Evolutionary conservation across 2,329 filamentous ascomycete species (phyloP).

Genomic region (Cordyceps pruinosa): DNA sequence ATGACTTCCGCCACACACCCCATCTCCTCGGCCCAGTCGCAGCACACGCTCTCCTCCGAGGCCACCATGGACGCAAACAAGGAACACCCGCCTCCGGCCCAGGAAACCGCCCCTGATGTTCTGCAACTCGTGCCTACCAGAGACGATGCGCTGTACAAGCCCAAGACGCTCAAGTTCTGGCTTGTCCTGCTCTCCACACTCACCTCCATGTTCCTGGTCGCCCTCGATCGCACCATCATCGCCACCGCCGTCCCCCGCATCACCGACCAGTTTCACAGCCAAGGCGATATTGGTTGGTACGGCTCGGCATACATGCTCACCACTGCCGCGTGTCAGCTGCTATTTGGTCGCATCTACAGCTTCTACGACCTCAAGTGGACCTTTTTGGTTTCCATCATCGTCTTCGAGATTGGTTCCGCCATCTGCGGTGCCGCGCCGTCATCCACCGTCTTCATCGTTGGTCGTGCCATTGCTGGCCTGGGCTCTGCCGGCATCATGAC

Average conservation of each 20-base stretch:
- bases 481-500: constrained; percentile 53
- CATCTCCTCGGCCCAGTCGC: constrained; percentile 3
- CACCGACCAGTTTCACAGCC: constrained; percentile 44
- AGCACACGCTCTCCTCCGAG: constrained; percentile 1
- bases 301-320: constrained; percentile 54
- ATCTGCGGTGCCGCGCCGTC: constrained; percentile 49
- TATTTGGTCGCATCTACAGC: constrained; percentile 49
- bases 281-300: constrained; percentile 56
- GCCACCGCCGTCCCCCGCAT: constrained; percentile 41
- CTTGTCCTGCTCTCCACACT: constrained; percentile 47
- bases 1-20: not conserved
- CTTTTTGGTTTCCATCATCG: constrained; percentile 40
- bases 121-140: not conserved
- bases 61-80: not conserved
- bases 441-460: constrained; percentile 48
- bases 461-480: constrained; percentile 49
- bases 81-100: not conserved
- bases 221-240: constrained; percentile 48
- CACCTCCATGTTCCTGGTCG: constrained; percentile 49
- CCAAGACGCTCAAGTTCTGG: constrained; percentile 49
- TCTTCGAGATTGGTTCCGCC: constrained; percentile 49
- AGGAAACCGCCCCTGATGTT: not conserved
- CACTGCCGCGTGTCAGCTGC: constrained; percentile 44
- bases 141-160: constrained; percentile 39
- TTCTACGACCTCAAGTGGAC: constrained; percentile 45